A percentile compares a stretch with the other conserved stretches of the same genome.
phyloP scores from a whole-genome alignment of 768 basidiomycete genomes.

The Lentinula edodes region DNA sequence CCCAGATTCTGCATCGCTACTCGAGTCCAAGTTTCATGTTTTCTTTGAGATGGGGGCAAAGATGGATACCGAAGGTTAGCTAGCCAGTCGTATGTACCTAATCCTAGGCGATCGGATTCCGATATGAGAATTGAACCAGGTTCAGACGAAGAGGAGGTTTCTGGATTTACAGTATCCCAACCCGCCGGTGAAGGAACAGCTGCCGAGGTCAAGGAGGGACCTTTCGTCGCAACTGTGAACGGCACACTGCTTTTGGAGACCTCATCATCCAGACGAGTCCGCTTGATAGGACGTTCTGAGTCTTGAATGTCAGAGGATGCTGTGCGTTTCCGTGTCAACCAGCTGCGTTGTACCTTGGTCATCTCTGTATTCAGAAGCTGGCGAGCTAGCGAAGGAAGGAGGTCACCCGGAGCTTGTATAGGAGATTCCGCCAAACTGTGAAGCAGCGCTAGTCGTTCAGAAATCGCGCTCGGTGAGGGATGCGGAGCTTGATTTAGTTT shows the following conservation, averaged over 20 bases:
- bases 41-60: neutral
- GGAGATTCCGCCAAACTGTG: neutral
- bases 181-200: neutral
- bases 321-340: neutral
- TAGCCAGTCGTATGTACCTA: neutral
- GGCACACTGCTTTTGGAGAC: neutral
- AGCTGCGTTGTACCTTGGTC: neutral
- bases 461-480: neutral
- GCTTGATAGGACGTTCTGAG: neutral
- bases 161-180: neutral
- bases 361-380: neutral
- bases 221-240: neutral
- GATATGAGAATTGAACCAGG: neutral
- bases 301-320: neutral
- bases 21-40: neutral
- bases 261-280: neutral
- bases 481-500: neutral
- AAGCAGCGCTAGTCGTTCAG: neutral
- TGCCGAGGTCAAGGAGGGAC: neutral
- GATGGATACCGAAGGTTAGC: neutral
- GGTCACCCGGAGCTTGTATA: neutral
- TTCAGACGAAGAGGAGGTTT: neutral
- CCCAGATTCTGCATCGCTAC: conserved; percentile 3
- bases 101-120: neutral
- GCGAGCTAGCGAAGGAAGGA: neutral